Conservation (phyloP, 176 grass and related monocot genomes). For the Zea luxurians region DNA sequence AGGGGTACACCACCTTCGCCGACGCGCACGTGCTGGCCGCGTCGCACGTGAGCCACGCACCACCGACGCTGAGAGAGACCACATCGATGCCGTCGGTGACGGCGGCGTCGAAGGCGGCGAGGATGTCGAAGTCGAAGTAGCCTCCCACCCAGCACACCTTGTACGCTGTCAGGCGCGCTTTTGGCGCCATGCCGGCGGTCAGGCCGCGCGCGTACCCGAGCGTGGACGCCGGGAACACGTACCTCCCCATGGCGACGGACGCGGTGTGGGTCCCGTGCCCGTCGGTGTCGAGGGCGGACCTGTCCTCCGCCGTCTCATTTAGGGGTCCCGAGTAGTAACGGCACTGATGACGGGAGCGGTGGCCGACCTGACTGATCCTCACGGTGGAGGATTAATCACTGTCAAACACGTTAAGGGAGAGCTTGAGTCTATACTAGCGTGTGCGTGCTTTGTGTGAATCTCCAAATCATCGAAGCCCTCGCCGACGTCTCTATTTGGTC, state of each 20-base stretch:
- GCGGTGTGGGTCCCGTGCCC: constrained; percentile 89
- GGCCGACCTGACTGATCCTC: too few relatives aligned
- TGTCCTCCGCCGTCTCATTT: constrained; percentile 79
- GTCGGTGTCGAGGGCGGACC: constrained; percentile 78
- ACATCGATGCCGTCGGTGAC: constrained; percentile 79
- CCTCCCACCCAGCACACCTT: constrained; percentile 87
- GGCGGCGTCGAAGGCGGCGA: constrained; percentile 87
- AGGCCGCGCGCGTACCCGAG: constrained; percentile 88
- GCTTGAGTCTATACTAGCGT: too few relatives aligned
- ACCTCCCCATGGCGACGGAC: constrained; percentile 79
- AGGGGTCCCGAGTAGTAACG: constrained; percentile 72
- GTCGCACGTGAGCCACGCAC: too few relatives aligned
- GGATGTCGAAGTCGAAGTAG: constrained; percentile 96
- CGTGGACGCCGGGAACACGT: constrained; percentile 92
- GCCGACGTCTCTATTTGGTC: too few relatives aligned
- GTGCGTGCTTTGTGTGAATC: too few relatives aligned
- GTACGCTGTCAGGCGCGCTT: constrained; percentile 82
- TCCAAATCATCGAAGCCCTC: too few relatives aligned
- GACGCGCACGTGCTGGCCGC: too few relatives aligned
- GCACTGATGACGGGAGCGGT: too few relatives aligned
- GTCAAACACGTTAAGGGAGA: too few relatives aligned
- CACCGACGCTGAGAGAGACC: constrained; percentile 83
- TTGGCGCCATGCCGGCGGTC: constrained; percentile 92
- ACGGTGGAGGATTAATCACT: too few relatives aligned
- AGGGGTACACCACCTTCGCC: too few relatives aligned